Conservation (phyloP, 169 alveolate species). For the Plasmodium knowlesi region DNA sequence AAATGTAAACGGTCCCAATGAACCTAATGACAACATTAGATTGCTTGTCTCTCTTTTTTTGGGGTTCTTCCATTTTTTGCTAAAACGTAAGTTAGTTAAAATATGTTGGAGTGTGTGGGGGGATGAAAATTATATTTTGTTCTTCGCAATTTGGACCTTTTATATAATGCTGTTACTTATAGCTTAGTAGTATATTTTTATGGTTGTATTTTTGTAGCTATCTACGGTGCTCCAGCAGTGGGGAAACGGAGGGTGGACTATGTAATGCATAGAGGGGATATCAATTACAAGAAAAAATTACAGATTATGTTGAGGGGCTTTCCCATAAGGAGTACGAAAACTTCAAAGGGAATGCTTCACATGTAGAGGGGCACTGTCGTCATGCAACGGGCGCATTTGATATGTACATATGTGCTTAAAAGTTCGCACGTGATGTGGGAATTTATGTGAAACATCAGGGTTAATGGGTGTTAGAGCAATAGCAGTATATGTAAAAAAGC, state of each 20-base stretch:
- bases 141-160: background rate
- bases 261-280: background rate
- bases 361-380: background rate
- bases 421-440: background rate
- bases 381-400: background rate
- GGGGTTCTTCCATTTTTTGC: constrained; percentile 13
- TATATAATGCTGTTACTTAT: background rate
- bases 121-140: background rate
- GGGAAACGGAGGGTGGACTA: background rate
- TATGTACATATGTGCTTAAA: background rate
- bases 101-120: background rate
- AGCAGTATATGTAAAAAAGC: background rate
- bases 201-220: background rate
- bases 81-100: background rate
- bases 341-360: background rate
- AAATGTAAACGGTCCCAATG: constrained; percentile 4
- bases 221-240: background rate
- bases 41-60: background rate
- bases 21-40: constrained; percentile 14
- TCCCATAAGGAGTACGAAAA: background rate
- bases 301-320: background rate
- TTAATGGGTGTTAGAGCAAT: background rate
- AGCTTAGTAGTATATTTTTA: background rate
- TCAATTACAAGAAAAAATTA: background rate
- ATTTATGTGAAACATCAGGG: background rate